Conservation (phyloP, 768 basidiomycete species). For the Lentinula detonsa region DNA sequence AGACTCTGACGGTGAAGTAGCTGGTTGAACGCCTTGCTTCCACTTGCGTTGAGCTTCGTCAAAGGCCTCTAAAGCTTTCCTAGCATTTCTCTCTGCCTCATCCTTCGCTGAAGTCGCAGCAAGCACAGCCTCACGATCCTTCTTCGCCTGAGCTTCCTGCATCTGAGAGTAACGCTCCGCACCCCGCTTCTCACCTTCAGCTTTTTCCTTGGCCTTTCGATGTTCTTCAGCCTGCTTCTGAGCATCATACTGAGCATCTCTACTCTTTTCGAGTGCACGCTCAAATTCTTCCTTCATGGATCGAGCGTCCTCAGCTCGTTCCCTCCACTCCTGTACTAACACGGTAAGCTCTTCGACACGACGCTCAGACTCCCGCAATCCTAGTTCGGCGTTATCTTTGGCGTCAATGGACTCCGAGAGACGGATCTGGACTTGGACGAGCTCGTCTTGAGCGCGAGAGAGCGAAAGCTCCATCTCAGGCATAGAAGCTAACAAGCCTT, state of each 20-base stretch:
- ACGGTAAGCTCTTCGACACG: slow-evolving; percentile 1
- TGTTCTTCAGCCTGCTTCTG: slow-evolving; percentile 2
- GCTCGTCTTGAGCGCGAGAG: not conserved
- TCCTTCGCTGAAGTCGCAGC: not conserved
- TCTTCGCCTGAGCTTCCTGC: not conserved
- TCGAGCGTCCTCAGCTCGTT: slow-evolving; percentile 1
- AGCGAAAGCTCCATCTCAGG: not conserved
- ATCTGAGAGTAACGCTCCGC: not conserved
- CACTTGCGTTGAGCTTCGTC: slow-evolving; percentile 1
- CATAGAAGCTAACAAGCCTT: not conserved
- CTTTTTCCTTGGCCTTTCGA: slow-evolving; percentile 2
- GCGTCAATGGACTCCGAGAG: not conserved
- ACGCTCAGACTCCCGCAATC: not conserved
- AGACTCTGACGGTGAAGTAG: not conserved
- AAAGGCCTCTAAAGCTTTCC: not conserved
- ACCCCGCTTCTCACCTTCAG: not conserved
- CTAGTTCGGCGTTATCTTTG: not conserved
- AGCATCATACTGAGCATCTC: slow-evolving; percentile 1
- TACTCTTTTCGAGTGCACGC: not conserved
- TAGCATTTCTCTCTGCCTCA: slow-evolving; percentile 2
- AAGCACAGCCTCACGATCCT: not conserved
- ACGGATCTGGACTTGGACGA: not conserved
- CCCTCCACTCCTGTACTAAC: slow-evolving; percentile 2
- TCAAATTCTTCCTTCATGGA: slow-evolving; percentile 2
- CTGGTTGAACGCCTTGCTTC: not conserved